A percentile compares a stretch with the other conserved stretches of the same genome.
Evolutionary conservation across 2,329 filamentous ascomycete genomes (phyloP).

Genomic region (Lachnellula subtilissima): DNA sequence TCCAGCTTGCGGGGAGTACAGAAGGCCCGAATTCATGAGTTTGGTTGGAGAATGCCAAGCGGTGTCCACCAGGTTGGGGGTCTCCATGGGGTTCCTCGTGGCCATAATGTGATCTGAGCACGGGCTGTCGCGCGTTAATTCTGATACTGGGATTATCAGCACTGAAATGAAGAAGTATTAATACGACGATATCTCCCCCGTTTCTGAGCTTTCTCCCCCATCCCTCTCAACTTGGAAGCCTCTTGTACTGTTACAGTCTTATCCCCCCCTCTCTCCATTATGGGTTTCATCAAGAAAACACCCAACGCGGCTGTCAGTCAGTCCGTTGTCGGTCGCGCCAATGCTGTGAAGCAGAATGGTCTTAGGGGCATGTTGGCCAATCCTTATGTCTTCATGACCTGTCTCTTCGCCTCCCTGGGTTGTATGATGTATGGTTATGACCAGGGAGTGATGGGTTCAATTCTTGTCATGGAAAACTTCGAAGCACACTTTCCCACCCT

Average conservation of each 20-base stretch:
- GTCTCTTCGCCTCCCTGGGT: conserved; percentile 29
- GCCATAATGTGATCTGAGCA: not conserved
- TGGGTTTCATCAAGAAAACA: conserved; percentile 3
- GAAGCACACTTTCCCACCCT: conserved; percentile 32
- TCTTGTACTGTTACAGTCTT: not conserved
- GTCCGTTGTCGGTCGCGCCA: conserved; percentile 36
- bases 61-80: not conserved
- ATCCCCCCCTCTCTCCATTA: not conserved
- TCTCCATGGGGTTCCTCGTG: conserved; percentile 1
- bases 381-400: conserved; percentile 37
- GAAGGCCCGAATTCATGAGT: not conserved
- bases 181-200: not conserved
- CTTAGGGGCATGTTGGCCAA: conserved; percentile 37
- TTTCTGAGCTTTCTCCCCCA: not conserved
- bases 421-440: conserved; percentile 33
- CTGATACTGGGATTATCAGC: not conserved
- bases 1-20: not conserved
- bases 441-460: conserved; percentile 33
- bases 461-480: conserved; percentile 36
- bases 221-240: not conserved
- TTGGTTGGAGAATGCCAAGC: not conserved
- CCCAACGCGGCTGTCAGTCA: conserved; percentile 25
- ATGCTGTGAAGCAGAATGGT: conserved; percentile 36
- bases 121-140: too few species aligned
- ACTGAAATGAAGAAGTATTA: not conserved